phyloP scores from a whole-genome alignment of 208 protist species.

The Wallacemonas rigidus region DNA sequence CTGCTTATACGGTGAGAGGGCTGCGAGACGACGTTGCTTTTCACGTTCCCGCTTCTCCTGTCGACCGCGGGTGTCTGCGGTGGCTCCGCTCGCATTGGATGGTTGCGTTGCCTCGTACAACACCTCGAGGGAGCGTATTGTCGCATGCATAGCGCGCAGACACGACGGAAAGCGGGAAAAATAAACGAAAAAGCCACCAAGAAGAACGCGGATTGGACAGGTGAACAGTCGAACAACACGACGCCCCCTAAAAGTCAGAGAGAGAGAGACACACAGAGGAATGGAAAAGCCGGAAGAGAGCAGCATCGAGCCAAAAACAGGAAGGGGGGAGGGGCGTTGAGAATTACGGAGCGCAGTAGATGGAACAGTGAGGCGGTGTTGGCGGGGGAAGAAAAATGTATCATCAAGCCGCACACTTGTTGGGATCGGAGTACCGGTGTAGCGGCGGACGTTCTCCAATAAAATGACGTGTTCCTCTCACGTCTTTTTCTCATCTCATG shows the following conservation, averaged over 20 bases:
- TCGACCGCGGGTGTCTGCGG: not conserved
- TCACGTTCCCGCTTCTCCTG: slow-evolving; percentile 20
- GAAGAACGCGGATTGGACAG: not conserved
- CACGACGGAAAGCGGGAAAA: not conserved
- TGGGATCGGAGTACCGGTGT: too few relatives aligned
- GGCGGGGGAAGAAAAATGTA: too few relatives aligned
- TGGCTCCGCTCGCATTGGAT: not conserved
- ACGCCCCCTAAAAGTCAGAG: not conserved
- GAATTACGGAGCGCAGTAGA: too few relatives aligned
- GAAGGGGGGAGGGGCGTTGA: too few relatives aligned
- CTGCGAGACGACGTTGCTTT: slow-evolving; percentile 24
- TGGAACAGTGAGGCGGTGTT: too few relatives aligned
- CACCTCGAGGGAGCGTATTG: slow-evolving; percentile 19
- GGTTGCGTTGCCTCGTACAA: slow-evolving; percentile 16
- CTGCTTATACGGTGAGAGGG: slow-evolving; percentile 50
- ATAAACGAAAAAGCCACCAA: not conserved
- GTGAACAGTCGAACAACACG: not conserved
- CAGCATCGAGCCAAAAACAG: too few relatives aligned
- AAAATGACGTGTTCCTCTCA: too few relatives aligned
- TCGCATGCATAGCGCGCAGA: slow-evolving; percentile 7
- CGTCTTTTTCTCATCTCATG: too few relatives aligned
- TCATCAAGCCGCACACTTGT: too few relatives aligned
- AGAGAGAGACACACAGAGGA: not conserved
- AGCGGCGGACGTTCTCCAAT: too few relatives aligned
- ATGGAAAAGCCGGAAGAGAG: not conserved